Evolutionary conservation across 225 moss, liverwort and hornwort genomes (phyloP).

Genomic region (Pseudoscleropodium purum): DNA sequence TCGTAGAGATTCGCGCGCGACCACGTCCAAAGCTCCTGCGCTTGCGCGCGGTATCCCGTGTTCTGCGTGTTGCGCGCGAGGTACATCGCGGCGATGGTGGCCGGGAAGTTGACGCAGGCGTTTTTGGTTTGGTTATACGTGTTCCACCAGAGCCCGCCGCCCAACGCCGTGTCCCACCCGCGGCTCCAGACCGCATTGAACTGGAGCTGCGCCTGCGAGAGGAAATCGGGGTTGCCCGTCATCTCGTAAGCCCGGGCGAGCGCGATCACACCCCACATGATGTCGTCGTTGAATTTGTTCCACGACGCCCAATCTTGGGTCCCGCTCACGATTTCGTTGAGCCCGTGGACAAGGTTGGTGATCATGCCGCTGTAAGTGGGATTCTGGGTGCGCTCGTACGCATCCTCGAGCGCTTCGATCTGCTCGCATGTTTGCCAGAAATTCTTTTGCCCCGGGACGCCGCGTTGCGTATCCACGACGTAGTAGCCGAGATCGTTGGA

Average conservation of each 20-base stretch:
- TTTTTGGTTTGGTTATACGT: neutral
- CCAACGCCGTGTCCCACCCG: neutral
- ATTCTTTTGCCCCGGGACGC: neutral
- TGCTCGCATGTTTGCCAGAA: neutral
- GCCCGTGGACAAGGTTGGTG: neutral
- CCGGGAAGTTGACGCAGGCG: neutral
- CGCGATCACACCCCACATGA: neutral
- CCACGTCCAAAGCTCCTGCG: neutral
- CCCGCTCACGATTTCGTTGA: neutral
- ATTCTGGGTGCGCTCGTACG: neutral
- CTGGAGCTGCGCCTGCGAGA: neutral
- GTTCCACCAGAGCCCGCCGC: neutral
- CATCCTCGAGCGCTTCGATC: neutral
- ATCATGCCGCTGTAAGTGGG: neutral
- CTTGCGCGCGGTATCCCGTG: neutral
- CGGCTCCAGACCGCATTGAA: neutral
- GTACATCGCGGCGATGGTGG: neutral
- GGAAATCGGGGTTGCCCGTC: neutral
- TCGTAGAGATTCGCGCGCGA: neutral
- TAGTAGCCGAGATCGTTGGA: neutral
- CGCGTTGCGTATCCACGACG: neutral
- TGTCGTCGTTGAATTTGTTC: neutral
- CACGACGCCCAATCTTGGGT: neutral
- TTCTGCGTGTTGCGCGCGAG: neutral
- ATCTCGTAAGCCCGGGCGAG: neutral